Conservation (phyloP, 306 rosid genomes). For the Vigna reflexopilosa region DNA sequence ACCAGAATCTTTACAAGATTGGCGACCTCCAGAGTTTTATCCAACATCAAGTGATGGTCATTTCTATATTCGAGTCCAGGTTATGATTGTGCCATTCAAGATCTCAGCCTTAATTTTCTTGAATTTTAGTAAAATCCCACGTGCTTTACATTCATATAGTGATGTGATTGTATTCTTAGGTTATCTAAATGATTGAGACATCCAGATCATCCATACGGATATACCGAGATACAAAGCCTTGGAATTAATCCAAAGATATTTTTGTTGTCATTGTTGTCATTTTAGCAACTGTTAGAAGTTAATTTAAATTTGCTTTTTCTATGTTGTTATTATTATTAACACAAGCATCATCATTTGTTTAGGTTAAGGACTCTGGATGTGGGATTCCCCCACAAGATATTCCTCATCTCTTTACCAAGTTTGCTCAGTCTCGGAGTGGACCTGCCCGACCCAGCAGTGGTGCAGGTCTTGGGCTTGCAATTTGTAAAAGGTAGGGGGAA, state of each 20-base stretch:
- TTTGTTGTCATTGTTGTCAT: background rate
- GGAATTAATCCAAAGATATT: slow-evolving; percentile 19
- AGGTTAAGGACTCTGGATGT: slow-evolving; percentile 95
- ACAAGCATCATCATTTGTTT: slow-evolving; percentile 37
- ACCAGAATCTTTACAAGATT: slow-evolving; percentile 78
- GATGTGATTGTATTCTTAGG: slow-evolving; percentile 1
- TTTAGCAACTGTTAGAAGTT: slow-evolving; percentile 20
- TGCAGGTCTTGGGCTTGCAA: slow-evolving; percentile 91
- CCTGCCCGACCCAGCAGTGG: slow-evolving; percentile 61
- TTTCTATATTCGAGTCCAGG: slow-evolving; percentile 82
- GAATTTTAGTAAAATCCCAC: background rate
- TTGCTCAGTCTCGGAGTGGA: slow-evolving; percentile 66
- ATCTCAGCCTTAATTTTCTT: slow-evolving; percentile 11
- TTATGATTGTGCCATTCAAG: slow-evolving; percentile 38
- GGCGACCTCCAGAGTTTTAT: slow-evolving; percentile 78
- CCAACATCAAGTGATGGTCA: slow-evolving; percentile 71
- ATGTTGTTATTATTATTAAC: slow-evolving; percentile 24
- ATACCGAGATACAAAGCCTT: slow-evolving; percentile 4
- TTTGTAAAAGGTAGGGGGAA: slow-evolving; percentile 75
- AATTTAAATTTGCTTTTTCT: slow-evolving; percentile 5
- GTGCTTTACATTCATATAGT: slow-evolving; percentile 17
- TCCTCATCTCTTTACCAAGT: slow-evolving; percentile 77
- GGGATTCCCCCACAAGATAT: slow-evolving; percentile 82
- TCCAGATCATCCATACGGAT: slow-evolving; percentile 15
- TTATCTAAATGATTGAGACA: slow-evolving; percentile 20